Evolutionary conservation across 805 yeast genomes (phyloP).

Genomic region (Metschnikowia santaceciliae): DNA sequence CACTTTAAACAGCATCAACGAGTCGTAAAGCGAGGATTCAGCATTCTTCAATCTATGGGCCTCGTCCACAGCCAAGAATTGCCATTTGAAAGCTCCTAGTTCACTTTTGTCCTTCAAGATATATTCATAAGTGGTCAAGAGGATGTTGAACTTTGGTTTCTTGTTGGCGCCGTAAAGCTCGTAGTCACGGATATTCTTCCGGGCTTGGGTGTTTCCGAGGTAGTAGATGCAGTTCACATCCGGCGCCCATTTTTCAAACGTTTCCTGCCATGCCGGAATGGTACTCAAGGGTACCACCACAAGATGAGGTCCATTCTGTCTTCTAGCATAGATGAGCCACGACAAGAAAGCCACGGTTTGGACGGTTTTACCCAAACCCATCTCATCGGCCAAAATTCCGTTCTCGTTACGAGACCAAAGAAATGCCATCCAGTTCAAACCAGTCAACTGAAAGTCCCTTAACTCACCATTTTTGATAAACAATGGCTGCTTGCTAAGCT

Average conservation of each 20-base stretch:
- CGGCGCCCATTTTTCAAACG: slow-evolving; percentile 97
- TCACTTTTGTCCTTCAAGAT: slow-evolving; percentile 83
- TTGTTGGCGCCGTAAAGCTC: slow-evolving; percentile 67
- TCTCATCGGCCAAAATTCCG: slow-evolving; percentile 96
- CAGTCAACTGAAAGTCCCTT: slow-evolving; percentile 96
- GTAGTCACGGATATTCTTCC: slow-evolving; percentile 75
- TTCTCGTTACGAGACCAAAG: slow-evolving; percentile 97
- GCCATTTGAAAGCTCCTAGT: slow-evolving; percentile 87
- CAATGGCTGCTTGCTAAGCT: slow-evolving; percentile 78
- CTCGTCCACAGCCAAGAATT: slow-evolving; percentile 95
- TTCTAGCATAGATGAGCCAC: slow-evolving; percentile 91
- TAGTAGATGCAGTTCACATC: slow-evolving; percentile 90
- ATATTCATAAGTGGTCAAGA: slow-evolving; percentile 93
- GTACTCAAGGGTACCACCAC: slow-evolving; percentile 96
- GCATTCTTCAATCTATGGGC: slow-evolving; percentile 96
- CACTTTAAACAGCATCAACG: slow-evolving; percentile 76
- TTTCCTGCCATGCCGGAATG: slow-evolving; percentile 98
- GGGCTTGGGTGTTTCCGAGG: slow-evolving; percentile 85
- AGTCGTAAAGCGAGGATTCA: slow-evolving; percentile 88
- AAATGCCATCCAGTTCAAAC: slow-evolving; percentile 99
- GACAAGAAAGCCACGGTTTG: slow-evolving; percentile 93
- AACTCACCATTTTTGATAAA: slow-evolving; percentile 88
- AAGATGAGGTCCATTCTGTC: slow-evolving; percentile 96
- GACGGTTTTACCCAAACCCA: slow-evolving; percentile 98
- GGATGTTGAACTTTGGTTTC: slow-evolving; percentile 85